Base-by-base conservation (phyloP, 1,139 yeast genomes). In the Maudiozyma humilis region DNA sequence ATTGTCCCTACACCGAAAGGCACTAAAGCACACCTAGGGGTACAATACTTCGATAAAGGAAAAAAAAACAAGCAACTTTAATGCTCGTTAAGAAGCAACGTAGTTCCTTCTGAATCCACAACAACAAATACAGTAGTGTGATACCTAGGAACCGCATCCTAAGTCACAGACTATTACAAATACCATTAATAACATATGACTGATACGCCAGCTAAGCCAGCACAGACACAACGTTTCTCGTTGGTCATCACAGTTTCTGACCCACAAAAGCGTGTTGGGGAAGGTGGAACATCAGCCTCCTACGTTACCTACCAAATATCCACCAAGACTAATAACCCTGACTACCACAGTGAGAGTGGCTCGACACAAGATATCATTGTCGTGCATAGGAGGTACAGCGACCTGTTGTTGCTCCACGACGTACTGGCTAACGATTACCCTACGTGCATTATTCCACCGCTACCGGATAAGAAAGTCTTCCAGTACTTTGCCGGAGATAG, bases 401-500 rank as follows among this genome's bases (percentile, higher is more conserved):
- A 87, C 63, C 87, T 91, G 64, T 75, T 82, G 46, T 79, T 82
- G 52, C 71, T 91, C 36, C 85, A 82, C 62, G 84, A 82, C 49
- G 79, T 87, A 48, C 69, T 91, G 44, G 62, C 71, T 40, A 80
- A 77, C 54, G 96, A 88, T 59, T 85, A 72, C 58, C 95, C 96
- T 0, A 84, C 93, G 2, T 73, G 84, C 46, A 78, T 91, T 32
- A 78, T 91, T 0, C 98, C 98, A 1, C 97, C 98, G 10, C 70
- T 91, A 45, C 98, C 98, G 0, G 94, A 93, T 49, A 89, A 88
- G 65, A 86, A 84, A 69, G 78, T 94, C 49, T 71, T 89, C 55
- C 95, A 91, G 63, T 91, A 91, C 62, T 72, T 91, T 45, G 88
- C 95, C 36, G 98, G 98, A n/a, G 97, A 91, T 56, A 73, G 95